Percentiles rank a stretch among this genome's conserved stretches.
Evolutionary conservation across 2,329 filamentous ascomycete genomes (phyloP).

Genomic region (Scolecobasidium constrictum): DNA sequence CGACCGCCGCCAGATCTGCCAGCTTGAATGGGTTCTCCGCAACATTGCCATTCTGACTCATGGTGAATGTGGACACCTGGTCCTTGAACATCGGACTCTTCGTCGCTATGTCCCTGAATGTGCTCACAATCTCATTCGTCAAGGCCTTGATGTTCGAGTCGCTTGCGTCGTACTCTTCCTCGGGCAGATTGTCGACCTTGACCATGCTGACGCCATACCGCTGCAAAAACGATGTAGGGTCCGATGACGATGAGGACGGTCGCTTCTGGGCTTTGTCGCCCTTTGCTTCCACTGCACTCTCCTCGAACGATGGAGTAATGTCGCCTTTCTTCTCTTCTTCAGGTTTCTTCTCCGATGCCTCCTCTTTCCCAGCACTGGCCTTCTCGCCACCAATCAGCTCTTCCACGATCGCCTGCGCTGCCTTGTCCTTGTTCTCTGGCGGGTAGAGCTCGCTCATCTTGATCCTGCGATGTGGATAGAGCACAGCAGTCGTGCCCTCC

Average conservation of each 20-base stretch:
- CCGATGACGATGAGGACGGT: conserved; percentile 26
- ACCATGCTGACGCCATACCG: conserved; percentile 90
- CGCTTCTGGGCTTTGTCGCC: background rate
- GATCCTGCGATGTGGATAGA: conserved; percentile 93
- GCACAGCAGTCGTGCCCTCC: conserved; percentile 75
- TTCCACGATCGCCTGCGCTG: conserved; percentile 29
- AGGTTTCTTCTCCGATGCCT: conserved; percentile 32
- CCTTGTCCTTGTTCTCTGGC: conserved; percentile 35
- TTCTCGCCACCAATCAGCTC: conserved; percentile 33
- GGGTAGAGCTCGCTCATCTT: conserved; percentile 76
- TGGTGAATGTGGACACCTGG: conserved; percentile 93
- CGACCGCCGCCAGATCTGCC: conserved; percentile 92
- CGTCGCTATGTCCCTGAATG: conserved; percentile 92
- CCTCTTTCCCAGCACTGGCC: conserved; percentile 31
- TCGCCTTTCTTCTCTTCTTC: conserved; percentile 68
- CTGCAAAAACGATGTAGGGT: conserved; percentile 81
- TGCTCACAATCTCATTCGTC: conserved; percentile 96
- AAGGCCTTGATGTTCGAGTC: conserved; percentile 82
- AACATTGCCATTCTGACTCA: conserved; percentile 91
- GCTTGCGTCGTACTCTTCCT: conserved; percentile 84
- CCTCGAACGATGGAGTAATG: conserved; percentile 94
- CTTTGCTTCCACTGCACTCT: conserved; percentile 50
- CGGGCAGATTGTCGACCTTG: conserved; percentile 84
- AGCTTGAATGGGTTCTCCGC: conserved; percentile 90
- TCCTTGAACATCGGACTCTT: conserved; percentile 94